Evolutionary conservation across 2,329 filamentous ascomycete species (phyloP).

Genomic region (Gyromitra esculenta): DNA sequence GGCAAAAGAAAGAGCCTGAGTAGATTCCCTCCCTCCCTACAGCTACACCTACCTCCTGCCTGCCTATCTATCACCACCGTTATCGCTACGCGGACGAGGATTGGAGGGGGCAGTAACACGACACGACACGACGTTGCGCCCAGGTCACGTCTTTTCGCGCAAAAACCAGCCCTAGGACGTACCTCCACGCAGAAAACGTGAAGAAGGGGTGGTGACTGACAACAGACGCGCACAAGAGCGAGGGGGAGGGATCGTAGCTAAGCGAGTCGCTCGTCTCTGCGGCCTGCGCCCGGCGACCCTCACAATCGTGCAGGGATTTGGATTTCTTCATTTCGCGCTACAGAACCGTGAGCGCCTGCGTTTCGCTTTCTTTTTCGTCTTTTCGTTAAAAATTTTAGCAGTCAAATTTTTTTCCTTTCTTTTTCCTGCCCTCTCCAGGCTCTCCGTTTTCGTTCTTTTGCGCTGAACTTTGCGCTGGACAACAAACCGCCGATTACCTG

Average conservation of each 20-base stretch:
- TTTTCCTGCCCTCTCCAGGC: slow-evolving; percentile 33
- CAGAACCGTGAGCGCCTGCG: slow-evolving; percentile 41
- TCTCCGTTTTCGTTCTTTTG: slow-evolving; percentile 46
- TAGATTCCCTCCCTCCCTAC: slow-evolving; percentile 2
- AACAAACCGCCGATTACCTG: slow-evolving; percentile 51
- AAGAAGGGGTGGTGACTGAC: slow-evolving; percentile 45
- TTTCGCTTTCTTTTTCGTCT: slow-evolving; percentile 44
- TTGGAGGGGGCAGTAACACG: slow-evolving; percentile 32
- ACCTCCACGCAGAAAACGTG: slow-evolving; percentile 45
- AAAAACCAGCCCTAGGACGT: slow-evolving; percentile 47
- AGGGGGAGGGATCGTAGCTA: slow-evolving; percentile 46
- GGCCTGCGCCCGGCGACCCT: slow-evolving; percentile 45
- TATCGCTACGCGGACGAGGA: slow-evolving; percentile 29
- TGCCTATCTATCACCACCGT: not conserved
- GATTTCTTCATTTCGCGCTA: slow-evolving; percentile 46
- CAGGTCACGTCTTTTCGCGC: slow-evolving; percentile 51
- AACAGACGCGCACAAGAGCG: slow-evolving; percentile 43
- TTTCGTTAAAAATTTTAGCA: slow-evolving; percentile 45
- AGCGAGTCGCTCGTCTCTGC: slow-evolving; percentile 51
- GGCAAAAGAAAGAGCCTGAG: slow-evolving; percentile 36
- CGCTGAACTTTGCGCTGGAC: slow-evolving; percentile 43
- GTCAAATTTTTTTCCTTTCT: slow-evolving; percentile 37
- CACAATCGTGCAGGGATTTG: slow-evolving; percentile 53
- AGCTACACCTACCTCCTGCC: too few species aligned
- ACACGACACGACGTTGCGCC: slow-evolving; percentile 48